These are phyloP conservation scores for Monosporascus cannonballus DNA, from an alignment of 2,329 filamentous ascomycete genomes.

Conservation along the genomic window DNA sequence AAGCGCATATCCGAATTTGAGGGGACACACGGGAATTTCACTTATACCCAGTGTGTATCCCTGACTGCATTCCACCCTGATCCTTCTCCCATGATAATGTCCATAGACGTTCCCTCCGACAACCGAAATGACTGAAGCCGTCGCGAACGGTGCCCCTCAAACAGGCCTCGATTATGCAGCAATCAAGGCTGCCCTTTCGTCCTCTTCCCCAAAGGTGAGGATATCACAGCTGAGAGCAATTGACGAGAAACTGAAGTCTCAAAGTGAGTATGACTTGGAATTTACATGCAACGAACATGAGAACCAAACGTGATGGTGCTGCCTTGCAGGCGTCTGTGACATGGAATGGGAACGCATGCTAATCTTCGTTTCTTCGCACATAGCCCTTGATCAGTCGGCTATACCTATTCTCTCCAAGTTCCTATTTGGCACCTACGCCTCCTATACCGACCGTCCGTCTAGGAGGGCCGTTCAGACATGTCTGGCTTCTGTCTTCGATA, in stretches of 20 bases:
- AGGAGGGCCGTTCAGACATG: slow-evolving; percentile 78
- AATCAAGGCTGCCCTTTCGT: slow-evolving; percentile 46
- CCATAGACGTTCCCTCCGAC: slow-evolving; percentile 26
- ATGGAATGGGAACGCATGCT: slow-evolving; percentile 4
- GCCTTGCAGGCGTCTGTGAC: neutral
- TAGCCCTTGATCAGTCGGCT: slow-evolving; percentile 43
- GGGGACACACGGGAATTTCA: no score
- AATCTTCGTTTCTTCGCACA: slow-evolving; percentile 4
- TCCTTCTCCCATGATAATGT: slow-evolving; percentile 27
- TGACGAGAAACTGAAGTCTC: slow-evolving; percentile 49
- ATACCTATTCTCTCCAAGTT: slow-evolving; percentile 57
- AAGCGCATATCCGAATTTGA: neutral
- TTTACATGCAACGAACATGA: neutral
- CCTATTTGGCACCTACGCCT: slow-evolving; percentile 80
- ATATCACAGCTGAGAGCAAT: slow-evolving; percentile 49
- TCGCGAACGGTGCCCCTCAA: slow-evolving; percentile 33
- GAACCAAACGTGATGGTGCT: no score
- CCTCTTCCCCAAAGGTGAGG: slow-evolving; percentile 55
- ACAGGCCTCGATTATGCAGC: slow-evolving; percentile 43
- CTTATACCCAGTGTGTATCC: no score
- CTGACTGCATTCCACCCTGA: neutral
- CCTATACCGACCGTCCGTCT: slow-evolving; percentile 81
- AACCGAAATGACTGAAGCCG: slow-evolving; percentile 45
- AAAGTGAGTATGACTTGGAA: slow-evolving; percentile 36
- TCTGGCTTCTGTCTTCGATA: slow-evolving; percentile 60